A percentile compares a stretch with the other conserved stretches of the same genome.
Conservation (phyloP, 768 basidiomycete species). For the Lentinula raphanica region DNA sequence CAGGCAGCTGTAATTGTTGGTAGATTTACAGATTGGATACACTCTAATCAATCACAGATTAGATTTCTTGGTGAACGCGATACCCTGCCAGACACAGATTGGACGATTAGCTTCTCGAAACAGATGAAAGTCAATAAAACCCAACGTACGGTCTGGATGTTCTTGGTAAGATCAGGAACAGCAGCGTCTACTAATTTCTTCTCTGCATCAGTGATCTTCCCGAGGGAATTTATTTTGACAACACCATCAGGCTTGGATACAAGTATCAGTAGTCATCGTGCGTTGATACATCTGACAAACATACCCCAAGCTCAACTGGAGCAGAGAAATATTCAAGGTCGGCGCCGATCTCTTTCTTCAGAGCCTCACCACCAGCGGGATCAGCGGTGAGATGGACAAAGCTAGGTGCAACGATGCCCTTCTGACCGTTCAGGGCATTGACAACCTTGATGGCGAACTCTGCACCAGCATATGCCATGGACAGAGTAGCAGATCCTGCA, state of each 20-base stretch:
- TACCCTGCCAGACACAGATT: constrained; percentile 11
- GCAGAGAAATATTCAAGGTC: constrained; percentile 86
- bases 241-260: constrained; percentile 68
- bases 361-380: constrained; percentile 59
- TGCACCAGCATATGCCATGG: constrained; percentile 93
- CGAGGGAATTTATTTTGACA: constrained; percentile 76
- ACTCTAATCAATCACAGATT: constrained; percentile 10
- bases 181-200: constrained; percentile 72
- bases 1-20: no score
- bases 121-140: neutral
- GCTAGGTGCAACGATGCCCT: constrained; percentile 77
- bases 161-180: constrained; percentile 69
- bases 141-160: constrained; percentile 61
- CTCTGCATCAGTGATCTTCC: constrained; percentile 69
- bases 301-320: constrained; percentile 82
- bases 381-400: constrained; percentile 80
- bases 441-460: constrained; percentile 84
- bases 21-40: neutral
- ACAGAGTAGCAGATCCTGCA: constrained; percentile 91
- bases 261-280: neutral
- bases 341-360: constrained; percentile 72
- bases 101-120: neutral
- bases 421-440: constrained; percentile 82
- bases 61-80: constrained; percentile 9
- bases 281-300: constrained; percentile 18